Percentiles rank a stretch among this genome's conserved stretches.
Conservation (phyloP, 805 yeast genomes). For the Starmerella lactis-condensi region DNA sequence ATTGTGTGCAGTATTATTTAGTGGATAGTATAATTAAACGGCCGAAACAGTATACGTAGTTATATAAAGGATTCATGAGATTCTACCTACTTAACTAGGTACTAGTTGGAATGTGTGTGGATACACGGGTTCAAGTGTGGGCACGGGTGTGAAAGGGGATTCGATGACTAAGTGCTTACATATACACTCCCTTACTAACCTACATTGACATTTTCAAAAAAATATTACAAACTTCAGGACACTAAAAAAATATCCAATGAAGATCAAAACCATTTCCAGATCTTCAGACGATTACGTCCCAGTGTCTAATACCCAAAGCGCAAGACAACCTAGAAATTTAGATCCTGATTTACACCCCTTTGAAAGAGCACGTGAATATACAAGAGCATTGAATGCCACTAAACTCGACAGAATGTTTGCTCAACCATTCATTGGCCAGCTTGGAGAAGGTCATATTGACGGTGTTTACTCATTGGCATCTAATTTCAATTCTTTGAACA, state of each 20-base stretch:
- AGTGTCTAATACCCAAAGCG: conserved; percentile 73
- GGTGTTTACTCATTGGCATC: conserved; percentile 81
- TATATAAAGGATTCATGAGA: too few relatives aligned
- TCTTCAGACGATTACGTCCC: conserved; percentile 88
- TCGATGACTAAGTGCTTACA: too few relatives aligned
- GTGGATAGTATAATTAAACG: conserved; percentile 45
- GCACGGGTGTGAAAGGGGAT: too few relatives aligned
- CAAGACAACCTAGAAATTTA: conserved; percentile 70
- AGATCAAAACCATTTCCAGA: conserved; percentile 72
- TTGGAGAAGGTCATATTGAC: conserved; percentile 88
- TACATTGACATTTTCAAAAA: too few relatives aligned
- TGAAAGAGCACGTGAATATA: conserved; percentile 91
- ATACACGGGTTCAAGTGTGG: too few relatives aligned
- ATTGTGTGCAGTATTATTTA: conserved; percentile 34
- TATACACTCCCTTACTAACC: too few relatives aligned
- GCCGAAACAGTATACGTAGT: too few relatives aligned
- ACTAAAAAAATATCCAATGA: too few relatives aligned
- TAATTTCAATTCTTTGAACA: conserved; percentile 48
- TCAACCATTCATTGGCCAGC: conserved; percentile 85
- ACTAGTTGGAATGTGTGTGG: too few relatives aligned
- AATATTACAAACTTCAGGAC: too few relatives aligned
- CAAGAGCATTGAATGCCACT: conserved; percentile 85
- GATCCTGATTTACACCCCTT: conserved; percentile 93
- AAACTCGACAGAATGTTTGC: conserved; percentile 94
- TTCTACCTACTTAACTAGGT: too few relatives aligned